Conservation (phyloP, 2,329 filamentous ascomycete genomes). For the Cercospora beticola region DNA sequence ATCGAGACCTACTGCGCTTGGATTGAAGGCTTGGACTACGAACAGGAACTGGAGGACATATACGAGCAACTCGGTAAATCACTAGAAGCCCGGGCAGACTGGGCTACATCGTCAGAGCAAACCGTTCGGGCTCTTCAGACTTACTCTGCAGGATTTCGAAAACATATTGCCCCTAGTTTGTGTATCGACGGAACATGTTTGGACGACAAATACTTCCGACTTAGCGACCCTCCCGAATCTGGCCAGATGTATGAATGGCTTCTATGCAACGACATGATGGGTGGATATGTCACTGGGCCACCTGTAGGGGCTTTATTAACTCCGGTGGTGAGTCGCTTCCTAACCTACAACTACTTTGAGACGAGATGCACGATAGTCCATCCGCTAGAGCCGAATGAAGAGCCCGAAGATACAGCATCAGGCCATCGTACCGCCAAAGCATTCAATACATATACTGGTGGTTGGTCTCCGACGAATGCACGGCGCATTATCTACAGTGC, state of each 20-base stretch:
- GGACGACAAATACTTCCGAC: neutral
- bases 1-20: neutral
- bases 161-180: neutral
- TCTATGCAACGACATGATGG: neutral
- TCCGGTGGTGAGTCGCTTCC: neutral
- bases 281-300: neutral
- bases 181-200: neutral
- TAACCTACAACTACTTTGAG: slow-evolving; percentile 2
- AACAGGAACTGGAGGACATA: neutral
- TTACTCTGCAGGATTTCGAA: neutral
- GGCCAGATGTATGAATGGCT: neutral
- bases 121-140: neutral
- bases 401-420: neutral
- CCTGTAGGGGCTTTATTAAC: neutral
- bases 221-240: neutral
- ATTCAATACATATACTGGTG: slow-evolving; percentile 56
- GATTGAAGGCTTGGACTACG: neutral
- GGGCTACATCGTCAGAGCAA: neutral
- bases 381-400: neutral
- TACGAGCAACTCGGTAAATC: neutral
- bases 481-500: slow-evolving; percentile 57
- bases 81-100: neutral
- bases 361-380: neutral
- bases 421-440: slow-evolving; percentile 52
- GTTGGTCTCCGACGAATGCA: slow-evolving; percentile 58